phyloP scores from a whole-genome alignment of 2,329 filamentous ascomycete species.

The Clathrospora elynae region DNA sequence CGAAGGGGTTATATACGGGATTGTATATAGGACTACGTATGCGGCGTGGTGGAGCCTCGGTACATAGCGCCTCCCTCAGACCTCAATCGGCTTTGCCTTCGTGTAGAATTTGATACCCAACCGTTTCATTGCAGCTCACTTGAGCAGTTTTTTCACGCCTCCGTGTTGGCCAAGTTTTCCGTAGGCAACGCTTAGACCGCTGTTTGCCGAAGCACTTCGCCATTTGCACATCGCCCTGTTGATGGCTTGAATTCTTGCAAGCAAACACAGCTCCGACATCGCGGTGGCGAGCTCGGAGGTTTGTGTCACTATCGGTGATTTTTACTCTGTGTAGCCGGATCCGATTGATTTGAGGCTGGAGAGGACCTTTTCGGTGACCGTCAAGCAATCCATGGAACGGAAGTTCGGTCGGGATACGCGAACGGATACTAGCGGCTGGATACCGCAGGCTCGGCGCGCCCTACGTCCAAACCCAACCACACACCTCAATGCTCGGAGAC shows the following conservation, averaged over 20 bases:
- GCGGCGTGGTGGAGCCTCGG: slow-evolving; percentile 13
- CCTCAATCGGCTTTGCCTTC: slow-evolving; percentile 14
- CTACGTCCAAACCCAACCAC: slow-evolving; percentile 13
- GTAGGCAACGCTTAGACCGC: slow-evolving; percentile 25
- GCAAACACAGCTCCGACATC: slow-evolving; percentile 7
- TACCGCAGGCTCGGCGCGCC: slow-evolving; percentile 31
- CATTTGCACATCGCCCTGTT: too few relatives aligned
- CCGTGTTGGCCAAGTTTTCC: slow-evolving; percentile 14
- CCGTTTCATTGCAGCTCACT: slow-evolving; percentile 25
- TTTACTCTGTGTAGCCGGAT: too few relatives aligned
- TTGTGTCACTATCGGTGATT: too few relatives aligned
- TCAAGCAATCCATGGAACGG: too few relatives aligned
- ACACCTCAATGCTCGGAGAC: slow-evolving; percentile 11
- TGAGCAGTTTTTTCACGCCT: slow-evolving; percentile 23
- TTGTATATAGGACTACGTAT: slow-evolving; percentile 16
- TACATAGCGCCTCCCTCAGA: slow-evolving; percentile 8
- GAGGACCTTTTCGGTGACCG: slow-evolving; percentile 15
- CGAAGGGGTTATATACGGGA: slow-evolving; percentile 28
- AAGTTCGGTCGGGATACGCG: slow-evolving; percentile 1
- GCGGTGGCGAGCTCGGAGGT: neutral
- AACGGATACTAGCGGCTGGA: slow-evolving; percentile 37
- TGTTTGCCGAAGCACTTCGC: slow-evolving; percentile 22
- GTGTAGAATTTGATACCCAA: slow-evolving; percentile 20
- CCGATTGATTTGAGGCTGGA: too few relatives aligned
- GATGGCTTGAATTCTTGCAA: neutral